Base-by-base conservation (phyloP, 1,284 basidiomycete genomes). In the Tylopilus orsonianus region DNA sequence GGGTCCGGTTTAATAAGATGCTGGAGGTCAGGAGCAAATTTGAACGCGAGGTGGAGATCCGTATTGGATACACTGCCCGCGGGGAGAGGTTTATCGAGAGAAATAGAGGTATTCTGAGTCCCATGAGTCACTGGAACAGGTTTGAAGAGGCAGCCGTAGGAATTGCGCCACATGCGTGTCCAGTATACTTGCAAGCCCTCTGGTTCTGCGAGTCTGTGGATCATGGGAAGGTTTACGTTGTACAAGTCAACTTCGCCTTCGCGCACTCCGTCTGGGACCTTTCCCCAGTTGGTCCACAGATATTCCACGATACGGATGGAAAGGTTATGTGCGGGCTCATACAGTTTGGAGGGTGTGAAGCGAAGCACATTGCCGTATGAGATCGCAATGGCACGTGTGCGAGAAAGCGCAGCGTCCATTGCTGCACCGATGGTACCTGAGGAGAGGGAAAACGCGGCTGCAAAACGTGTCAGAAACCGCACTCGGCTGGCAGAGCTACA, bases 381-480 rank as follows among this genome's bases (percentile, higher is more conserved):
- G 24, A 97, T 63, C 0, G 90, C 85, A 56, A 92, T 88, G 23
- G 89, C 76, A 41, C 87, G 78, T 36, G 75, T 72, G 55, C 78
- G 73, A 22, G 88, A 86, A 39, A 95, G 70, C 1, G 91, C 83
- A 1, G 86, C 83, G 13, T 89, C 87, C 58, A 96, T 73, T 2
- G 93, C 89, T 2, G 92, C 93, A 33, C 94, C 93, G 52, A 97
- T 78, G 1, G 94, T 97, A 0, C 94, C 94, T 18, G 90, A 93
- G 0, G 90, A 93, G 34, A 95, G 74, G 5, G 87, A 78, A 62
- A 93, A 92, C 1, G 92, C 91, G 32, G 90, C 87, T 89, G 57
- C 41, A 24, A 41, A 29, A 27, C n/a, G 34, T 35, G 22, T 47
- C 55, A n/a, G n/a, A 61, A 47, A 50, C 47, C 5, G 5, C 22